Evolutionary conservation across 2,329 filamentous ascomycete genomes (phyloP), one percentile per base, ranked within the genome.

Genomic region (Sphaerulina vaccinii): DNA sequence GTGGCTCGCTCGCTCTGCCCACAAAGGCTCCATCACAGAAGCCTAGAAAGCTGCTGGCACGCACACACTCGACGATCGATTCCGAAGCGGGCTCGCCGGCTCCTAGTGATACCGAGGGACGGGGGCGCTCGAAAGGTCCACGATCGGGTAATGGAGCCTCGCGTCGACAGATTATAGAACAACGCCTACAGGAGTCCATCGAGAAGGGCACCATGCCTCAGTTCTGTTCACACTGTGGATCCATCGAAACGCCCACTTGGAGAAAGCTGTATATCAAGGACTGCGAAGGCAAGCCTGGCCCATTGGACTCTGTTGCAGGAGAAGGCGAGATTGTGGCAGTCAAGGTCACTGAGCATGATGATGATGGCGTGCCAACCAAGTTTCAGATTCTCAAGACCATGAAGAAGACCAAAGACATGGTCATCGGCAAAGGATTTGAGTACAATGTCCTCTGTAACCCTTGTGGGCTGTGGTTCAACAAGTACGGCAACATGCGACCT

Each of bases 171-270:
- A 73, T 79, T 50, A 82, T 85, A 42, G 75, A 80, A 57, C 75
- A 79, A 19, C 76, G 76, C 43, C 68, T 85, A 18, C 73, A 81
- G 36, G 69, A 73, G 50, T 77, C 79, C 18, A 84, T 97, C 48
- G 79, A 79, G n/a, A 83, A 83, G 49, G 93, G 93, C 4, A 82
- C 90, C 59, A 86, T 91, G 77, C 93, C 93, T 0, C 86, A 87
- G 1, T 97, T 86, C 65, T 99, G 93, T 69, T 82, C 82, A 57
- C 96, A 97, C 63, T 99, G 93, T 63, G 93, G 93, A 5, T 88
- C 90, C 5, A 95, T 99, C 51, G 88, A 97, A 63, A 99, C 93
- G 0, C 89, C 92, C 0, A 96, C 92, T 0, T 99, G 93, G 93
- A 85, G 93, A 54, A 93, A 92, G 65, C 89, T 93, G 10, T 96